Conservation (phyloP, 192 early-diverging fungal species). For the Pilobolus umbonatus region DNA sequence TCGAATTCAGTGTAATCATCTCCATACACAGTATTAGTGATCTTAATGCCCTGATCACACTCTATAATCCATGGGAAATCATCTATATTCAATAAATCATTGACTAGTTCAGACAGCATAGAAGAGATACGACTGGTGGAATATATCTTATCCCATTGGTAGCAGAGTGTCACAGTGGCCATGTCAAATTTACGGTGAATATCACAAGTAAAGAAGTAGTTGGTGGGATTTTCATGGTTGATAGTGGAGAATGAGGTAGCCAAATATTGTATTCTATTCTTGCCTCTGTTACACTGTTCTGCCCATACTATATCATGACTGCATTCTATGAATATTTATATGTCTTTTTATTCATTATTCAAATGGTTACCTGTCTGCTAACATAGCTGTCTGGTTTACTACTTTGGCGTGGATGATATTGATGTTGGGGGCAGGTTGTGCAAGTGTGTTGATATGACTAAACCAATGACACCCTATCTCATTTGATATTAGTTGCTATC, state of each 20-base stretch:
- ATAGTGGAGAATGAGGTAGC: background rate
- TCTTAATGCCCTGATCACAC: background rate
- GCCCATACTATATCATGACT: no score
- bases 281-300: no score
- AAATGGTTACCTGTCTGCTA: background rate
- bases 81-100: background rate
- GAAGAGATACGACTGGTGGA: background rate
- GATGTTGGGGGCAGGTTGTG: background rate
- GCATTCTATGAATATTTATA: background rate
- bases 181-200: slow-evolving; percentile 4
- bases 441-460: no score
- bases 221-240: background rate
- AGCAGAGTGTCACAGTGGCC: slow-evolving; percentile 5
- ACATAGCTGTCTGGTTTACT: background rate
- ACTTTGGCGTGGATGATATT: background rate
- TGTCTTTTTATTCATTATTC: background rate
- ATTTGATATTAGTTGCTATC: background rate
- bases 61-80: background rate
- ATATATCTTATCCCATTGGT: background rate
- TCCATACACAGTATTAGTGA: no score
- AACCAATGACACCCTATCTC: no score
- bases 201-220: background rate
- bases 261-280: no score
- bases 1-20: background rate
- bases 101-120: no score